These are phyloP conservation scores for Dentipellis sp. DNA, from an alignment of 768 basidiomycete genomes.

Conservation along the genomic window DNA sequence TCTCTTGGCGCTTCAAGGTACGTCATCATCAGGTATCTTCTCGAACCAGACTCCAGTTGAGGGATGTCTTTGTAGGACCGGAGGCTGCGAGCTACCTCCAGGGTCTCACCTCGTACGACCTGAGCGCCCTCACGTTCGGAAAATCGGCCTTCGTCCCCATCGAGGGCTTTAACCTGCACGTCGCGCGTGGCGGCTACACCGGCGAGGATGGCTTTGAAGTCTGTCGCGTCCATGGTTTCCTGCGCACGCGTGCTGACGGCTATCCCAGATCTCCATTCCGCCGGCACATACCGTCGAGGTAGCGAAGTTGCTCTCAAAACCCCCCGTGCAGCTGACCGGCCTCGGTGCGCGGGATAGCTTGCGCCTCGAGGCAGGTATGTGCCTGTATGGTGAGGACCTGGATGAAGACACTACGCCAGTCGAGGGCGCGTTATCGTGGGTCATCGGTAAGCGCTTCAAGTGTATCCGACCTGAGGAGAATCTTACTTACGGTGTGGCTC, in stretches of 20 bases:
- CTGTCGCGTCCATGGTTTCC: slow-evolving; percentile 6
- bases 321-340: slow-evolving; percentile 75
- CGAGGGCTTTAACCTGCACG: slow-evolving; percentile 71
- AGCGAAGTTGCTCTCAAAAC: slow-evolving; percentile 49
- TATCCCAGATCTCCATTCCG: slow-evolving; percentile 74
- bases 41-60: neutral
- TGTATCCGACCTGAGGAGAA: neutral
- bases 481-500: neutral
- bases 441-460: slow-evolving; percentile 56
- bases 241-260: neutral
- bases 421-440: slow-evolving; percentile 89
- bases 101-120: slow-evolving; percentile 61
- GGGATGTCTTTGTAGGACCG: slow-evolving; percentile 44
- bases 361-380: slow-evolving; percentile 95
- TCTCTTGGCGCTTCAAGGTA: slow-evolving; percentile 84
- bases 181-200: slow-evolving; percentile 93
- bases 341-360: slow-evolving; percentile 90
- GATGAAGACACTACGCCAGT: slow-evolving; percentile 81
- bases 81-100: slow-evolving; percentile 77
- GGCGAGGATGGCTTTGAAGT: slow-evolving; percentile 99
- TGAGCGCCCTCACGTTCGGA: slow-evolving; percentile 73
- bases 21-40: slow-evolving; percentile 6
- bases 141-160: slow-evolving; percentile 74
- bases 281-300: slow-evolving; percentile 67
- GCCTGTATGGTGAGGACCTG: slow-evolving; percentile 90